Evolutionary conservation across 1,284 basidiomycete genomes (phyloP).

Genomic region (Leccinum pallidistipes): DNA sequence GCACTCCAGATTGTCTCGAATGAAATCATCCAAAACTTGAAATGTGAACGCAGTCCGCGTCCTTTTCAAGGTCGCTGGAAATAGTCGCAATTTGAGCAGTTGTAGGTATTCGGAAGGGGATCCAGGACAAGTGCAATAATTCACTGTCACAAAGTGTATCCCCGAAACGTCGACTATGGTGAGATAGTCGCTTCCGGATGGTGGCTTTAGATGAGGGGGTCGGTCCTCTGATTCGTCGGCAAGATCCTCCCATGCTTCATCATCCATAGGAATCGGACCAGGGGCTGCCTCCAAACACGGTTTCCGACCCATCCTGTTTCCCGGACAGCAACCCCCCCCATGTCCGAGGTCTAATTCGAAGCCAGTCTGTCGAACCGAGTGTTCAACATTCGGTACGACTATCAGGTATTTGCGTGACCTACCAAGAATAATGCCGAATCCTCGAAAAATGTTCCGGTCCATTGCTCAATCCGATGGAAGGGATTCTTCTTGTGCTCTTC

Average conservation of each 20-base stretch:
- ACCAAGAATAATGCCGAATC: neutral
- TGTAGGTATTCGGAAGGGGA: neutral
- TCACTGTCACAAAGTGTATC: neutral
- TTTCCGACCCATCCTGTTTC: neutral
- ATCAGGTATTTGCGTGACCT: neutral
- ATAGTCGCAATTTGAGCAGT: neutral
- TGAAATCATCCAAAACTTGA: slow-evolving; percentile 18
- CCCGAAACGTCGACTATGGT: neutral
- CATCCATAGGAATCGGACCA: neutral
- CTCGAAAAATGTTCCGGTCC: neutral
- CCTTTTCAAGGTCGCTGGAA: neutral
- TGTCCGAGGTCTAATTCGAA: neutral
- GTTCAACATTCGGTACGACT: neutral
- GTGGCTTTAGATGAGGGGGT: neutral
- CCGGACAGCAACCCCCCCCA: neutral
- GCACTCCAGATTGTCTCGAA: slow-evolving; percentile 25
- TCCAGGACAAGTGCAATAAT: neutral
- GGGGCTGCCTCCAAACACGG: neutral
- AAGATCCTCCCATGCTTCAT: neutral
- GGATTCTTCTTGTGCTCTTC: neutral
- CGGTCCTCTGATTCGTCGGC: neutral
- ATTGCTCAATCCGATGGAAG: neutral
- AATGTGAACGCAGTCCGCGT: neutral
- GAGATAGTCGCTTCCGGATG: neutral
- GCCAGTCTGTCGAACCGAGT: neutral